A percentile compares a stretch with the other conserved stretches of the same genome.
Evolutionary conservation across 768 basidiomycete species (phyloP).

Genomic region (Lentinus brumalis): DNA sequence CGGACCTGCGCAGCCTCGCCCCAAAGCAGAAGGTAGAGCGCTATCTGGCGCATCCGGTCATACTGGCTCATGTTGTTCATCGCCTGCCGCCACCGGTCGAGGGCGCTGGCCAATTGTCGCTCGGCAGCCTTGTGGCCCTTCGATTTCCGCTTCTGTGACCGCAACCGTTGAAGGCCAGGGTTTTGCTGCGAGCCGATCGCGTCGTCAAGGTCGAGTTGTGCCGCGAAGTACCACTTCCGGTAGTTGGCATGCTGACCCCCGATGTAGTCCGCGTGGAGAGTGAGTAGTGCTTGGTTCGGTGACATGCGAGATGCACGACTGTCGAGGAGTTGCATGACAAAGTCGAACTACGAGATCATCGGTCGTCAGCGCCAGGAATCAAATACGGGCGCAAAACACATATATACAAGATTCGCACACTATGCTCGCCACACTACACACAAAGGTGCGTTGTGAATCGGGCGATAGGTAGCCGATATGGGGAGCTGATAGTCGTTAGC

Average conservation of each 20-base stretch:
- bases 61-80: slow-evolving; percentile 99
- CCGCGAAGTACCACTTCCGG: slow-evolving; percentile 99
- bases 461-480: no score
- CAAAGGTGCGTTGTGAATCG: no score
- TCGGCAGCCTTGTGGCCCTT: slow-evolving; percentile 56
- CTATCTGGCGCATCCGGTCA: slow-evolving; percentile 94
- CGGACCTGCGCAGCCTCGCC: slow-evolving; percentile 98
- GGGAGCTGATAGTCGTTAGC: no score
- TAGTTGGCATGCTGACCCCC: slow-evolving; percentile 98
- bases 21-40: slow-evolving; percentile 94
- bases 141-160: slow-evolving; percentile 59
- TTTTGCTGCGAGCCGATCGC: slow-evolving; percentile 92
- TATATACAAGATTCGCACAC: no score
- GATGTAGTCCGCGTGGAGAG: slow-evolving; percentile 97
- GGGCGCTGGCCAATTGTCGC: slow-evolving; percentile 79
- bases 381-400: neutral
- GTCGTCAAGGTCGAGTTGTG: slow-evolving; percentile 97
- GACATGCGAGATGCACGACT: slow-evolving; percentile 97
- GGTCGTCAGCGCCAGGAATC: neutral
- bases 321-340: slow-evolving; percentile 96
- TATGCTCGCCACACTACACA: no score
- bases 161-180: slow-evolving; percentile 83
- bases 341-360: slow-evolving; percentile 74
- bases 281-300: slow-evolving; percentile 91
- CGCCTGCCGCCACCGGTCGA: slow-evolving; percentile 93